These are phyloP conservation scores for Trametes punicea DNA, from an alignment of 768 basidiomycete species.

Conservation along the genomic window DNA sequence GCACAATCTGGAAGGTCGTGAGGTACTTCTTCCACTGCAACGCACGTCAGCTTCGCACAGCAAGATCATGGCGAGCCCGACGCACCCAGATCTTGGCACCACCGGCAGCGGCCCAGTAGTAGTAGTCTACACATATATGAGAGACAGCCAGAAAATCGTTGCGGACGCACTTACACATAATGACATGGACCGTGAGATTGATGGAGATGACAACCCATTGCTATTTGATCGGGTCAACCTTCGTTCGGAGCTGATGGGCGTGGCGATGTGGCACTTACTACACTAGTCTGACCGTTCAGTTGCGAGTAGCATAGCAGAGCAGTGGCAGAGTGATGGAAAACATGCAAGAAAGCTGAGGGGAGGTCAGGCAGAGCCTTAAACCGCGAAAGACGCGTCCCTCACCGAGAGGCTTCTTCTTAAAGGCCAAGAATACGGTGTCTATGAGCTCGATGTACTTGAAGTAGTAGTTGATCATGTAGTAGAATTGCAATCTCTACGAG, in stretches of 20 bases:
- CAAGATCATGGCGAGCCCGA: neutral
- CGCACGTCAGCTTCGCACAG: neutral
- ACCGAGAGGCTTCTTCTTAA: conserved; percentile 99
- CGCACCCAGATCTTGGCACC: conserved; percentile 94
- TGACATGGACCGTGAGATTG: conserved; percentile 90
- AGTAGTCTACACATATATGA: conserved; percentile 68
- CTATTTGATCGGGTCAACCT: conserved; percentile 36
- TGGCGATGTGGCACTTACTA: conserved; percentile 53
- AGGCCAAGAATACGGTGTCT: conserved; percentile 94
- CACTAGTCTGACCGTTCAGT: conserved; percentile 89
- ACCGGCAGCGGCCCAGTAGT: conserved; percentile 98
- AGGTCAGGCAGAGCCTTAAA: neutral
- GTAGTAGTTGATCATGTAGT: conserved; percentile 99
- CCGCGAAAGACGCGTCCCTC: conserved; percentile 26
- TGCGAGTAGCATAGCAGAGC: conserved; percentile 93
- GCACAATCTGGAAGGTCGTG: conserved; percentile 93
- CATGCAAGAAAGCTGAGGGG: conserved; percentile 80
- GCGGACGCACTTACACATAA: conserved; percentile 83
- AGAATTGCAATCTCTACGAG: conserved; percentile 84
- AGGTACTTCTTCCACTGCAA: conserved; percentile 97
- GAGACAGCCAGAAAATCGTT: neutral
- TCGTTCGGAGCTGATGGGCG: neutral
- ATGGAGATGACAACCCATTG: conserved; percentile 95
- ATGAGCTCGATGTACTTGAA: conserved; percentile 97
- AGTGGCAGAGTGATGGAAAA: conserved; percentile 99